phyloP scores from a whole-genome alignment of 2,329 filamentous ascomycete genomes.

The Cytospora leucostoma region DNA sequence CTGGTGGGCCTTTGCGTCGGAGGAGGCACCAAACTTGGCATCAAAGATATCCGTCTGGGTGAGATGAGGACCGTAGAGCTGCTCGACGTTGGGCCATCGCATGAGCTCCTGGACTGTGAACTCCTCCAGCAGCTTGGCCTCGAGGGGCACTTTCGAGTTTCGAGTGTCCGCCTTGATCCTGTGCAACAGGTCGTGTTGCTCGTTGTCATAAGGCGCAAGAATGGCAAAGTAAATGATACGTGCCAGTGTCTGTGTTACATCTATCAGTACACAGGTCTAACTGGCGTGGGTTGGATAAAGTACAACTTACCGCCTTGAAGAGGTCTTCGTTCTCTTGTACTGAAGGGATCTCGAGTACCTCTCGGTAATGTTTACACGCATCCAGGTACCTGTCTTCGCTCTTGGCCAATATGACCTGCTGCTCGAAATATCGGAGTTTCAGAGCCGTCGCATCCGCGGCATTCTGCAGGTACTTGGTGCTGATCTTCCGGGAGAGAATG shows the following conservation, averaged over 20 bases:
- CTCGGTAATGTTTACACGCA: slow-evolving; percentile 96
- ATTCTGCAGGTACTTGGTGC: slow-evolving; percentile 85
- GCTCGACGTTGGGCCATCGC: slow-evolving; percentile 93
- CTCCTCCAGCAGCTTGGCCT: slow-evolving; percentile 84
- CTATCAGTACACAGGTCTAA: not conserved
- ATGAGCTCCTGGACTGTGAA: slow-evolving; percentile 97
- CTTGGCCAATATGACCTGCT: slow-evolving; percentile 93
- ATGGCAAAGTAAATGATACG: slow-evolving; percentile 98
- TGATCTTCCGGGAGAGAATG: slow-evolving; percentile 95
- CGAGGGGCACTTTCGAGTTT: slow-evolving; percentile 73
- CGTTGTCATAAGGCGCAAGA: slow-evolving; percentile 95
- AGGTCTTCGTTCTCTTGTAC: slow-evolving; percentile 80
- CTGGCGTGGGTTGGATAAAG: too few species aligned
- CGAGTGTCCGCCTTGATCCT: slow-evolving; percentile 85
- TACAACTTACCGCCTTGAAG: slow-evolving; percentile 22
- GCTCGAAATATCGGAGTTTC: slow-evolving; percentile 93
- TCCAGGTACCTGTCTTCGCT: slow-evolving; percentile 97
- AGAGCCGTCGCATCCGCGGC: slow-evolving; percentile 94
- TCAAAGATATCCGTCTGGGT: slow-evolving; percentile 90
- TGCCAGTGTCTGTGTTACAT: slow-evolving; percentile 69
- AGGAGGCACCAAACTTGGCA: slow-evolving; percentile 60
- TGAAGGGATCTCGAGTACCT: slow-evolving; percentile 93
- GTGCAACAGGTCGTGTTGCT: slow-evolving; percentile 95
- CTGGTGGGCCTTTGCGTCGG: slow-evolving; percentile 77
- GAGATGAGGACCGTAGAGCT: slow-evolving; percentile 85